Evolutionary conservation across 108 stramenopile species (phyloP).

Genomic region (Skeletonema potamos): DNA sequence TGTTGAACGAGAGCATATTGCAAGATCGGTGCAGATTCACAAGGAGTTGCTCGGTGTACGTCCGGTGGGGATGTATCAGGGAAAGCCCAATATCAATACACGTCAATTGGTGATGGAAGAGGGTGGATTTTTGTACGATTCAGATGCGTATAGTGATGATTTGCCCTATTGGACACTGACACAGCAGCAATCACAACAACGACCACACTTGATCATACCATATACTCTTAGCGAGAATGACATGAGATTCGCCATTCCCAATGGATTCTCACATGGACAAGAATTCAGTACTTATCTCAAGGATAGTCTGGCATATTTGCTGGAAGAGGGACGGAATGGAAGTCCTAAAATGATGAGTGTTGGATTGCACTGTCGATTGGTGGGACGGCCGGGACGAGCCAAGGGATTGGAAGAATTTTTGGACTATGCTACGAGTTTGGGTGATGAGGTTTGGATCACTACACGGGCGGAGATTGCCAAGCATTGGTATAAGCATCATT

Average conservation of each 20-base stretch:
- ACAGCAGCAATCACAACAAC: slow-evolving; percentile 27
- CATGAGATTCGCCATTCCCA: slow-evolving; percentile 88
- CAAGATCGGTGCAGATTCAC: slow-evolving; percentile 87
- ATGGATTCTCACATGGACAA: slow-evolving; percentile 81
- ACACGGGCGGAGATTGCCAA: slow-evolving; percentile 91
- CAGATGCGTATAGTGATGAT: slow-evolving; percentile 92
- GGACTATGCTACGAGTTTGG: slow-evolving; percentile 84
- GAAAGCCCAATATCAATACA: slow-evolving; percentile 86
- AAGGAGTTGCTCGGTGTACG: slow-evolving; percentile 74
- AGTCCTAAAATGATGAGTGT: slow-evolving; percentile 93
- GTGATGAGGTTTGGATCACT: slow-evolving; percentile 87
- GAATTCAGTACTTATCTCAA: slow-evolving; percentile 85
- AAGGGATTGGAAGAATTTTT: slow-evolving; percentile 88
- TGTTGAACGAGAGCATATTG: slow-evolving; percentile 88
- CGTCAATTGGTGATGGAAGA: slow-evolving; percentile 83
- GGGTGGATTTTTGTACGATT: slow-evolving; percentile 93
- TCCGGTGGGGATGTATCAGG: slow-evolving; percentile 93
- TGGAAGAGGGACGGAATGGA: slow-evolving; percentile 81
- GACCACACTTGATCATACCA: slow-evolving; percentile 89
- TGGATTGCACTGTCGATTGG: slow-evolving; percentile 90
- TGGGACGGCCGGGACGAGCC: slow-evolving; percentile 86
- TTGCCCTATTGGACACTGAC: slow-evolving; percentile 91
- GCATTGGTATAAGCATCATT: slow-evolving; percentile 87
- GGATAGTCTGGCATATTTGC: slow-evolving; percentile 60
- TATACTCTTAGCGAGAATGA: slow-evolving; percentile 95